Base-by-base conservation (phyloP, 2,329 filamentous ascomycete genomes). In the Aschersonia sp. region DNA sequence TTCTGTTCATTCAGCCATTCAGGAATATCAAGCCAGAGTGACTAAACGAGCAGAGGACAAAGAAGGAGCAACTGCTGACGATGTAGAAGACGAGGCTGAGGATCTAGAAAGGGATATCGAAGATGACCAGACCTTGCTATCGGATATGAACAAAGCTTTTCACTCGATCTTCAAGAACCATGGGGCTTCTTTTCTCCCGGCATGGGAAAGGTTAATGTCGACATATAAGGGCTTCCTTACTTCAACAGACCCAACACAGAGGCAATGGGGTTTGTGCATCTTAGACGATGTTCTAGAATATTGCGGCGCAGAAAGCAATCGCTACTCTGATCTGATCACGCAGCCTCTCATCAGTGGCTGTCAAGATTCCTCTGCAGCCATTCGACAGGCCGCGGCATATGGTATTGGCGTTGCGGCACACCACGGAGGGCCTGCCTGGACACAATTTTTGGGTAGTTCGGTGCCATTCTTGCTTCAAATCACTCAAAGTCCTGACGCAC, bases 81-180 rank as follows among this genome's bases (percentile, higher is more conserved):
- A 97, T 50, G 89, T 84, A 12, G 91, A 96, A 54, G 89, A 96
- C 58, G 83, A 92, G 51, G 83, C 83, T 12, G 85, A 96, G 56
- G 91, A 96, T 47, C 78, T 83, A 43, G 74, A 94, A 32, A 84
- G 94, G 57, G 92, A 91, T 9, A 89, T 98, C 45, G 92, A 98
- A 64, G 92, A 98, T 56, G 92, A 98, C 61, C 91, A 97, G 67
- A 95, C 89, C 29, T 75, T 98, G 20, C 76, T 98, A 43, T 95
- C 89, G 2, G 92, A 98, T 61, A 98, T 98, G 92, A 98, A 98
- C 78, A 98, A 98, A 73, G 91, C 92, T 0, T 98, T 94, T 77
- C 92, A 98, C 67, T 91, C 89, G 51, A 88, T 98, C 55, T 98
- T 98, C 76, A 97, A 97, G 73, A 89, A 95, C 69, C 89, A 96